Evolutionary conservation across 2,329 filamentous ascomycete species (phyloP).

Genomic region (Scedosporium apiospermum): DNA sequence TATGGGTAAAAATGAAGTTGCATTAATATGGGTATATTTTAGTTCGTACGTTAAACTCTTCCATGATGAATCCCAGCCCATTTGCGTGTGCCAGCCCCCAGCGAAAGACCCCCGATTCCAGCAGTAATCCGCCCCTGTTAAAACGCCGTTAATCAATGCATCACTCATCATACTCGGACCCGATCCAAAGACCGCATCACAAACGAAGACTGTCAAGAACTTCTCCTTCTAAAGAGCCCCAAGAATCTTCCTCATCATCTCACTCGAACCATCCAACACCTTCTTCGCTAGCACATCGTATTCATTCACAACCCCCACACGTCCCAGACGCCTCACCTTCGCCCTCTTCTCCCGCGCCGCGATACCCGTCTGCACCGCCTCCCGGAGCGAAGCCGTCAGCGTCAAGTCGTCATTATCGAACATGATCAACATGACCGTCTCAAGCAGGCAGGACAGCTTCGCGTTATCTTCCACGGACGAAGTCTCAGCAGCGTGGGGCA

Average conservation of each 20-base stretch:
- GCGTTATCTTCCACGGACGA: constrained; percentile 57
- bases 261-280: constrained; percentile 32
- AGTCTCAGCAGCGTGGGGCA: constrained; percentile 55
- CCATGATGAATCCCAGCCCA: not conserved
- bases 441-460: constrained; percentile 60
- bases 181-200: not conserved
- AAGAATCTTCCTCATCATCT: constrained; percentile 31
- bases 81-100: not conserved
- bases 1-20: not conserved
- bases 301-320: constrained; percentile 17
- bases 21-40: constrained; percentile 3
- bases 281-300: constrained; percentile 32
- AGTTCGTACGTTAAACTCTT: no score
- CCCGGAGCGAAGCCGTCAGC: constrained; percentile 16
- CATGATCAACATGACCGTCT: constrained; percentile 27
- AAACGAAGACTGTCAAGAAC: not conserved
- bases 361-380: constrained; percentile 36
- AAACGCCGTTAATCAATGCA: not conserved
- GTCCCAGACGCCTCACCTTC: constrained; percentile 27
- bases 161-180: not conserved
- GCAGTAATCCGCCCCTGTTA: no score
- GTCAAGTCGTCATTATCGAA: not conserved
- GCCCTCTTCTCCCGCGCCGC: constrained; percentile 37
- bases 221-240: constrained; percentile 19
- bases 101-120: no score